Base-by-base conservation (phyloP, 2,329 filamentous ascomycete species). In the Scortechinia acanthostroma region DNA sequence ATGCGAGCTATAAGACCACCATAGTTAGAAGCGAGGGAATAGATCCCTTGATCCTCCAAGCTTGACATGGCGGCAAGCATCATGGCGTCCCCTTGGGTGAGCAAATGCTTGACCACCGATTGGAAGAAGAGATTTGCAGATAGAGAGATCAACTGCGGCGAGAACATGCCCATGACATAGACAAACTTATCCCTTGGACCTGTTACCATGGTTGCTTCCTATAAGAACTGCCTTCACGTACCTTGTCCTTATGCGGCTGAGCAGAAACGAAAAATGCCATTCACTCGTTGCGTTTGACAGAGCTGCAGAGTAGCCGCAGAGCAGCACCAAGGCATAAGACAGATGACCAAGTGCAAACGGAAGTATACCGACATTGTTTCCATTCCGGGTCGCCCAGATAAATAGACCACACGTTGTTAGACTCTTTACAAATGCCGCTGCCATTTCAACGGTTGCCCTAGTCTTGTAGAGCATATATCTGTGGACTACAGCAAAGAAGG, bases 61-160 rank as follows among this genome's bases (percentile, higher is more conserved):
- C 76, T 74, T 13, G 82, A 73, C 46, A 88, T 65, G 22, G 72
- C 65, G 6, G 79, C 72, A 51, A 88, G 79, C 22, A 88, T 73
- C 53, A 88, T 66, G 13, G 80, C 76, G 58, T 88, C 84, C 42
- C 83, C 83, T 63, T 86, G 80, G 0, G 83, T 88, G 25, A 88
- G 70, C 37, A 87, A 56, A 56, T 86, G 83, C 57, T 88, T 88
- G 50, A 87, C 69, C 28, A 76, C 63, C 2, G 80, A 83, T 59
- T 88, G 84, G 23, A 83, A 56, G 56, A 82, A 85, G 43, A 87
- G 68, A 47, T 74, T 84, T 22, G 68, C 63, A 19, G 73, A 74
- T 3, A 88, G 66, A 19, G 66, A 68, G 23, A 80, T 60, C 14
- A 86, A 63, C 15, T 70, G 65, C 25, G 61, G 61, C 4, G 78